Conservation (phyloP, 371 early-diverging fungal species). For the Haplosporangium sp. region DNA sequence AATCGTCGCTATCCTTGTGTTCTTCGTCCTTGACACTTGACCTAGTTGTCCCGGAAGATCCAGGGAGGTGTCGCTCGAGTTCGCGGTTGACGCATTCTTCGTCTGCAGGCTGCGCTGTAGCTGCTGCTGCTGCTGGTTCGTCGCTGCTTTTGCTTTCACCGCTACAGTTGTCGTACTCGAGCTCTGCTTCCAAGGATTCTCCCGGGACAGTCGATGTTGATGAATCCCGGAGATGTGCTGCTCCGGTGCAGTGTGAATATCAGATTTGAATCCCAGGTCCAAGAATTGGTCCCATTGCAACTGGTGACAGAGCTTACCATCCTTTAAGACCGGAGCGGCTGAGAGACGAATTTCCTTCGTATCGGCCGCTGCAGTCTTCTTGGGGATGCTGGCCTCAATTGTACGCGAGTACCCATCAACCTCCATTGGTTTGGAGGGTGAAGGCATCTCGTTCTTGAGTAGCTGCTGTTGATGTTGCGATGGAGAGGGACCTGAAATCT, state of each 20-base stretch:
- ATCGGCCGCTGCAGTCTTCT: constrained; percentile 18
- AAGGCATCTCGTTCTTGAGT: not conserved
- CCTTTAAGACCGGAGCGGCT: constrained; percentile 50
- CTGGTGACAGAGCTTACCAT: constrained; percentile 56
- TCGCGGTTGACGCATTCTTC: constrained; percentile 11
- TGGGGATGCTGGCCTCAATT: constrained; percentile 18
- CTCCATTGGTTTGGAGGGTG: no score
- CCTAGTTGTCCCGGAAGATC: constrained; percentile 45
- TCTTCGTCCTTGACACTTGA: constrained; percentile 21
- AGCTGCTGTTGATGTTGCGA: not conserved
- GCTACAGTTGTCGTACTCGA: constrained; percentile 5
- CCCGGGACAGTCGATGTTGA: constrained; percentile 29
- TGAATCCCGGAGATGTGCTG: constrained; percentile 24
- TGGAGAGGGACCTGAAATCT: no score
- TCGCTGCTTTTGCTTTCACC: not conserved
- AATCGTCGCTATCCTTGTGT: not conserved
- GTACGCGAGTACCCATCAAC: no score
- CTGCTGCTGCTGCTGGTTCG: not conserved
- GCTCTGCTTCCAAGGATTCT: constrained; percentile 34
- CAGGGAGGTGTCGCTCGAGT: constrained; percentile 23
- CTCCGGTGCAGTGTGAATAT: constrained; percentile 37
- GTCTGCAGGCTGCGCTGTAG: constrained; percentile 5
- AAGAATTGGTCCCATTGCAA: constrained; percentile 52
- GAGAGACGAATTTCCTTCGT: constrained; percentile 37
- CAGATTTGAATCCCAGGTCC: constrained; percentile 43